Base-by-base conservation (phyloP, 805 yeast species). In the Candida endomychidarum region DNA sequence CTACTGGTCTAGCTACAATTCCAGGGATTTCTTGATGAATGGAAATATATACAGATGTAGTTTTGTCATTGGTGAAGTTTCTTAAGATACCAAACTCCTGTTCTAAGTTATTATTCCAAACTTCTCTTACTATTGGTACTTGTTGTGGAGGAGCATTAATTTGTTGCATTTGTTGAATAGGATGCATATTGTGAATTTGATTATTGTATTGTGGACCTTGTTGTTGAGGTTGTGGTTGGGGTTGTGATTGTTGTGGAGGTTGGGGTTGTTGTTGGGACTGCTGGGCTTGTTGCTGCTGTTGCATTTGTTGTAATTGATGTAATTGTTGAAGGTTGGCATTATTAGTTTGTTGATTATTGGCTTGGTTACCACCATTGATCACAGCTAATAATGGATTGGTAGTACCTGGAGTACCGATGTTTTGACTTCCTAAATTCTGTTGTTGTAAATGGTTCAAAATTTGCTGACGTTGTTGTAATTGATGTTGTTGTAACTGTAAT, bases 1-100 rank as follows among this genome's bases (percentile, higher is more conserved):
- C 99, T 45, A 93, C 86, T 11, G 99, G 99, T 52, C 99, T 77
- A 2, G 96, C 96, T 19, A 91, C 83, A 16, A 95, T 86, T 0
- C 99, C 99, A 0, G 96, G 96, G 57, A 93, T 89, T 60, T 93
- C 98, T 34, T 95, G 89, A 51, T 89, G 90, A 43, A 89, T 76
- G 2, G 86, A 75, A 18, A 84, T 75, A 49, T 72, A 69, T 40
- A 80, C 75, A 51, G 54, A 46, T 7, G 65, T 51, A 5, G 69
- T 56, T 32, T 75, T 81, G 43, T 74, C 75, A 38, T 70, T 75
- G 29, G 81, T 69, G 21, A 83, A 67, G 38, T 74, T 72, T 46
- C 89, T 72, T 37, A 85, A 75, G 9, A 74, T 62, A 43, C 72
- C 75, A 60, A 84, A 79, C 53, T 84, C 93, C 40, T 73, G 71